Percentiles rank a stretch among this genome's conserved stretches.
These are phyloP conservation scores for Calonectria crousiana DNA, from an alignment of 2,329 filamentous ascomycete genomes.

Conservation along the genomic window DNA sequence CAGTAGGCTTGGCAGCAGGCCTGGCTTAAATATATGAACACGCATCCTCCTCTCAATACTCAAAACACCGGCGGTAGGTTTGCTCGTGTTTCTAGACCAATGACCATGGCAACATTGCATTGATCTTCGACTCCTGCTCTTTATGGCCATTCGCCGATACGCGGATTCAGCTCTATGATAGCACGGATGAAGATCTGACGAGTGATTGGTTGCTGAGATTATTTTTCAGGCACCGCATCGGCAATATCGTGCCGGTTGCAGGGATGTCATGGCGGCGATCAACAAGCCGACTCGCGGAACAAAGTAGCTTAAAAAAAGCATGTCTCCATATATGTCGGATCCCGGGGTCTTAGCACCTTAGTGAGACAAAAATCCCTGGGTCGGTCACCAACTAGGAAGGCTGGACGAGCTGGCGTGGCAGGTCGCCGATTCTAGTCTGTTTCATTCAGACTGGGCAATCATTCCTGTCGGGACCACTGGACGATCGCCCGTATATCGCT, in stretches of 20 bases:
- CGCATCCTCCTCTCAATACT: background rate
- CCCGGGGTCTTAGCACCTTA: background rate
- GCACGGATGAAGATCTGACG: background rate
- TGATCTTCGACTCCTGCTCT: background rate
- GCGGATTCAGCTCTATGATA: background rate
- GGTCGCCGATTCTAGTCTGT: background rate
- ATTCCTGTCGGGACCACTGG: background rate
- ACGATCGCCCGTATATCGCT: background rate
- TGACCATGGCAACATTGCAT: background rate
- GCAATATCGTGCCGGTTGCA: slow-evolving; percentile 6
- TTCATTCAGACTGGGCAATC: background rate
- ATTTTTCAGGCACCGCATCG: background rate
- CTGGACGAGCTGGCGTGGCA: background rate
- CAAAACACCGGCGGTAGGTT: background rate
- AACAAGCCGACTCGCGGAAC: background rate
- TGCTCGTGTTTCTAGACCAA: background rate
- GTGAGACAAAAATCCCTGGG: background rate
- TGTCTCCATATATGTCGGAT: background rate
- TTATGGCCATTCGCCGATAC: slow-evolving; percentile 8
- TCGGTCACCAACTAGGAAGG: slow-evolving; percentile 6
- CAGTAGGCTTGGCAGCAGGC: background rate
- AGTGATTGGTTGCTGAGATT: background rate
- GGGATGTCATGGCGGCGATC: background rate
- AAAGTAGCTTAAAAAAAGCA: slow-evolving; percentile 5
- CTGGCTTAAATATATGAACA: background rate